A percentile compares a stretch with the other conserved stretches of the same genome.
phyloP scores from a whole-genome alignment of 2,329 filamentous ascomycete species.

The Fusarium ramigenum region DNA sequence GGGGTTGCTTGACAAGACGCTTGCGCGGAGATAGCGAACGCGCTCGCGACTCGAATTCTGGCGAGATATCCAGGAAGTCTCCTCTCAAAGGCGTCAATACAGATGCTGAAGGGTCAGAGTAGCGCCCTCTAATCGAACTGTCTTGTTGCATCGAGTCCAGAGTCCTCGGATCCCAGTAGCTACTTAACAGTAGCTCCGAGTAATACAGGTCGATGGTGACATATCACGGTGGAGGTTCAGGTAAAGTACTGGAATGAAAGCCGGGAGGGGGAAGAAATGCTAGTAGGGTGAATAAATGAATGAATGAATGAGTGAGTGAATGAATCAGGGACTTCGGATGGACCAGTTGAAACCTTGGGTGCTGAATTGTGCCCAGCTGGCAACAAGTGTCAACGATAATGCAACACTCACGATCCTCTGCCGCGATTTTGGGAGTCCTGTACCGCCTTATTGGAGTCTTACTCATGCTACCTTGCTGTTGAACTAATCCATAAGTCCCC shows the following conservation, averaged over 20 bases:
- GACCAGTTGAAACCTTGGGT: not conserved
- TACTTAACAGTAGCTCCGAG: not conserved
- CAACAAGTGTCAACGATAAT: not conserved
- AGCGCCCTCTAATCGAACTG: slow-evolving; percentile 26
- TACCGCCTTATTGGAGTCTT: no score
- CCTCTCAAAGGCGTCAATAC: slow-evolving; percentile 47
- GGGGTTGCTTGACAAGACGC: slow-evolving; percentile 48
- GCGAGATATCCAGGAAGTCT: slow-evolving; percentile 51
- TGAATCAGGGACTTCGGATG: not conserved
- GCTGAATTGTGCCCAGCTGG: not conserved
- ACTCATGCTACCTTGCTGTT: not conserved
- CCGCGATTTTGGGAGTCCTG: no score
- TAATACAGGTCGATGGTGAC: not conserved
- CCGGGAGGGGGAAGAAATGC: not conserved
- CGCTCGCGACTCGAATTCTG: slow-evolving; percentile 38
- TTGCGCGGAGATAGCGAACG: slow-evolving; percentile 50
- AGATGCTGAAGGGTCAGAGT: slow-evolving; percentile 40
- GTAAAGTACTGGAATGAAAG: not conserved
- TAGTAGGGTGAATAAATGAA: not conserved
- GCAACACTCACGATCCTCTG: not conserved
- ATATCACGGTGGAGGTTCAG: not conserved
- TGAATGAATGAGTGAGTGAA: not conserved
- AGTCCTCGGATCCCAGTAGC: slow-evolving; percentile 9
- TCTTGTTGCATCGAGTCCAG: slow-evolving; percentile 31
- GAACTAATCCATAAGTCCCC: not conserved